Conservation (phyloP, 1,284 basidiomycete species). For the Coniophora puteana region DNA sequence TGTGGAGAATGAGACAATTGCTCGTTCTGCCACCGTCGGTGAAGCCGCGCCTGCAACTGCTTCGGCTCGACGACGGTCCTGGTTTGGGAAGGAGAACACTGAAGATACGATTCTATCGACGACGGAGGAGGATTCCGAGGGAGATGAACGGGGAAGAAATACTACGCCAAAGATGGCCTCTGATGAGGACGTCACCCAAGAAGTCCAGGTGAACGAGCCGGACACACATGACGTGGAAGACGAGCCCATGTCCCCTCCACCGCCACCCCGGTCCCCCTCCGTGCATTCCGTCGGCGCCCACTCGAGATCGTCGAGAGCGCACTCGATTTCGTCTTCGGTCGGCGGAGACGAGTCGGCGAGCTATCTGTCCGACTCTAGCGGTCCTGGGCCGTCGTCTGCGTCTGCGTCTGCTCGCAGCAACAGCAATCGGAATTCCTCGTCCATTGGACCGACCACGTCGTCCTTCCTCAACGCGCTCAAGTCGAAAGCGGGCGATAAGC, state of each 20-base stretch:
- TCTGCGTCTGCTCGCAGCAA: constrained; percentile 25
- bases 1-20: constrained; percentile 13
- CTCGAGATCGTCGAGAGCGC: constrained; percentile 22
- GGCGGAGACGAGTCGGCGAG: constrained; percentile 24
- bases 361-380: constrained; percentile 24
- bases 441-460: constrained; percentile 38
- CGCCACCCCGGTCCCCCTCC: constrained; percentile 17
- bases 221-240: too few relatives aligned
- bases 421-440: constrained; percentile 25
- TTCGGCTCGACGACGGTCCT: constrained; percentile 31
- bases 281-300: constrained; percentile 16
- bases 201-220: constrained; percentile 15
- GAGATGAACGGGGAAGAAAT: constrained; percentile 13
- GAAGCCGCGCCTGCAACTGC: neutral
- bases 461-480: constrained; percentile 73
- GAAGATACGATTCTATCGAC: constrained; percentile 25
- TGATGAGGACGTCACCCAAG: constrained; percentile 5
- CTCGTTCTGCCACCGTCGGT: constrained; percentile 14
- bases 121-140: constrained; percentile 18
- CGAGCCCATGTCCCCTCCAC: constrained; percentile 11
- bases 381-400: neutral
- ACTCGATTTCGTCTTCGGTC: constrained; percentile 22
- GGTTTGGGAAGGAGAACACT: constrained; percentile 33
- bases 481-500: constrained; percentile 76
- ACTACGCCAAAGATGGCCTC: constrained; percentile 11